phyloP scores from a whole-genome alignment of 2,329 filamentous ascomycete genomes.

The Coniochaeta sp. region DNA sequence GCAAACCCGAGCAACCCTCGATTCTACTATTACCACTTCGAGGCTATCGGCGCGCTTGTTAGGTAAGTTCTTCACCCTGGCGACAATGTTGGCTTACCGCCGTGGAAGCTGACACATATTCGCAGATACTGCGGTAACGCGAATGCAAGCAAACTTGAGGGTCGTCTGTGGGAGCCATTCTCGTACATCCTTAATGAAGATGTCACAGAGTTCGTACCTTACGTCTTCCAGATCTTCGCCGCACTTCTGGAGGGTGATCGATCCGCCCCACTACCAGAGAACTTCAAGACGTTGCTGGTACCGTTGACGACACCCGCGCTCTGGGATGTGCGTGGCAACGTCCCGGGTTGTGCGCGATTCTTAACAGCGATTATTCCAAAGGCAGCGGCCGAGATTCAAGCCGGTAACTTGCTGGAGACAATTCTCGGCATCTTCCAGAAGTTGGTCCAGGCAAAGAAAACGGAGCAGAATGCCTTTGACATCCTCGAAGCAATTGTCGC shows the following conservation, averaged over 20 bases:
- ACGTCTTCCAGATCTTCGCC: conserved; percentile 92
- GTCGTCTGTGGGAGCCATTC: conserved; percentile 76
- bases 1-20: conserved; percentile 94
- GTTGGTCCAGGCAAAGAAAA: conserved; percentile 71
- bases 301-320: conserved; percentile 73
- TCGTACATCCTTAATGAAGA: conserved; percentile 72
- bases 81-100: not conserved
- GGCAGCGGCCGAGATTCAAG: conserved; percentile 63
- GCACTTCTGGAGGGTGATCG: conserved; percentile 84
- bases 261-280: conserved; percentile 65
- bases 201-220: conserved; percentile 92
- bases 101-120: conserved; percentile 12
- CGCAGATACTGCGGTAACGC: conserved; percentile 58
- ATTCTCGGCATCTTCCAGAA: conserved; percentile 96
- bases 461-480: conserved; percentile 83
- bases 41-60: conserved; percentile 84
- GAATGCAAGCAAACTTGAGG: conserved; percentile 68
- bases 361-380: conserved; percentile 78
- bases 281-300: conserved; percentile 71
- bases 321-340: conserved; percentile 90
- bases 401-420: conserved; percentile 74
- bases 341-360: conserved; percentile 82
- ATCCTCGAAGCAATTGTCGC: conserved; percentile 74
- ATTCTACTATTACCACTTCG: conserved; percentile 98
- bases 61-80: conserved; percentile 33